Base-by-base conservation (phyloP, 768 basidiomycete species). In the Cyclocybe cylindracea region DNA sequence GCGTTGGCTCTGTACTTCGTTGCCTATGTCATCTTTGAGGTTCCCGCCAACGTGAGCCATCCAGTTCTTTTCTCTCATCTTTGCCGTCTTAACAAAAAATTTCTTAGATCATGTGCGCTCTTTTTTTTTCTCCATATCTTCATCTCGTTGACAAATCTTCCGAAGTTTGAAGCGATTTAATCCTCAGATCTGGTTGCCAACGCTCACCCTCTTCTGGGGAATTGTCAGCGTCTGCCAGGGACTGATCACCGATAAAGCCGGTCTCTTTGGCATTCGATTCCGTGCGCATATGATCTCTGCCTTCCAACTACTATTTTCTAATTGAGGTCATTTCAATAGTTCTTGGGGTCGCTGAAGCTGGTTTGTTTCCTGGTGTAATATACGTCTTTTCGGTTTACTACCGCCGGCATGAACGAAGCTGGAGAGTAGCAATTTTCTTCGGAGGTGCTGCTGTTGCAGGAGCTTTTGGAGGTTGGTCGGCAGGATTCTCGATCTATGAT, bases 321-420 rank as follows among this genome's bases (percentile, higher is more conserved):
- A 31, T 18, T 16, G n/a, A 34, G 33, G 39, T 43, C 11, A 29
- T 38, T n/a, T 45, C 7, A 16, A 4, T 35, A 84, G 82, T 83
- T 33, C 73, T 85, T 2, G 84, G 83, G 13, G 69, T 69, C 8
- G 74, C 83, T 0, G 82, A 85, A 69, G 83, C 83, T n/a, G 83
- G 83, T 33, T 50, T 81, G 29, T 82, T 83, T 59, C 80, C 80
- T 7, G 81, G 82, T n/a, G 75, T 78, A 3, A 73, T 84, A 24
- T 84, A 78, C 58, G 59, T 82, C 3, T 82, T 85, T 58, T 82
- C 81, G 5, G 76, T 83, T 7, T 86, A 81, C 60, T 86, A 85
- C 61, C 66, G 73, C 36, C 83, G 85, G 38, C 75, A 72, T 34
- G 79, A 86, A 59, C 78, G 83, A 1, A 80, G 81, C 54, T 79